Base-by-base conservation (phyloP, 441 rosid species). In the Omphalea diandra region DNA sequence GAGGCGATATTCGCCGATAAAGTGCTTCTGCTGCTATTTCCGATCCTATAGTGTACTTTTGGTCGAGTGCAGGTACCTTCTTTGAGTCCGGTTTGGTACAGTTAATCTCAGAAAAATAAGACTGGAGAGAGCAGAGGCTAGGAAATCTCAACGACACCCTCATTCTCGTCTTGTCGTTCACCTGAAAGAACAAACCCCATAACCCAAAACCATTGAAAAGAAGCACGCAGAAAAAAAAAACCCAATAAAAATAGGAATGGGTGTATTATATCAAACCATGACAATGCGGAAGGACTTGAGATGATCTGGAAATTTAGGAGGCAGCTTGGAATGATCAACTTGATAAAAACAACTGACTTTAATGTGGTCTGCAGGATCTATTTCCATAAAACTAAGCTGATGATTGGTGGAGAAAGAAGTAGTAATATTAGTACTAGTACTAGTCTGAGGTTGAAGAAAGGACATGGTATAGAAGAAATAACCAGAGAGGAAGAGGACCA, bases 301-400 rank as follows among this genome's bases (percentile, higher is more conserved):
- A 27, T 87, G 91, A 46, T 85, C 83, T 5, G 96, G 97, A 44
- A 75, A 76, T 57, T 69, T 79, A 17, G 69, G 71, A 40, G 90
- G 81, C 59, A 96, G 84, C 85, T 80, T 74, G 10, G 90, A 70
- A 73, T 69, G 84, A 75, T 93, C 94, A 65, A 93, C 80, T 71
- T 88, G 91, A 76, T 93, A 96, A 73, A 87, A 90, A 44, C 87
- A 87, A 14, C 92, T 86, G n/a, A 83, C 83, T 76, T 67, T 79
- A 17, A 92, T 79, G 46, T 87, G 94, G 22, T 84, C 84, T 2
- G 82, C 80, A 18, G 75, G 82, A 54, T 81, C 88, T 66, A 69
- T 22, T 36, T 53, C 0, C 59, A 47, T n/a, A 7, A n/a, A 41
- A 53, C 20, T 18, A 5, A 59, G 68, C 22, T 7, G 3, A 1